Evolutionary conservation across 805 yeast species (phyloP), one percentile per base, ranked within the genome.

Genomic region (Kazachstania viticola): DNA sequence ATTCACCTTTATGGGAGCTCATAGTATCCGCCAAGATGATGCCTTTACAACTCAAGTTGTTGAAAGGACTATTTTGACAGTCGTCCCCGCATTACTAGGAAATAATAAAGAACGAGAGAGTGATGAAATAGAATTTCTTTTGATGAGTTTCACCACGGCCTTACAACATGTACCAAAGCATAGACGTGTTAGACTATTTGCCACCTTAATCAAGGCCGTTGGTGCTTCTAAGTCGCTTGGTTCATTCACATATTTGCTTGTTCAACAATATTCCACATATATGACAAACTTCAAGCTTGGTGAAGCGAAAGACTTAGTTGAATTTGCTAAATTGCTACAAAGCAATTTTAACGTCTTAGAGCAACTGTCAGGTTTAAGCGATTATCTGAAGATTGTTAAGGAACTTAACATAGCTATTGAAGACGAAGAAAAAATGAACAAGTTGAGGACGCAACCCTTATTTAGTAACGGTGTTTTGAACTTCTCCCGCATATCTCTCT

Each of bases 1-100:
- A 31, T 91, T 91, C 64, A 91, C 98, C 1, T 91, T 91, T 48
- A 91, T 91, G 97, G 98, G 98, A 37, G 94, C 97, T 9, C 94
- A 85, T 49, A 87, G 96, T 11, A 73, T 91, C 32, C 78, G 95
- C 48, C 95, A 91, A 59, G 98, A 91, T 55, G 97, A 91, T 56
- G 96, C 84, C 51, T 88, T 82, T 49, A 84, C 96, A 0, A 79
- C 79, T 21, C 81, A 81, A 42, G 96, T 87, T 28, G 84, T 91
- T 40, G 94, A 85, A 48, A 91, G 83, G 52, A 88, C 98, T 2
- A 79, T 91, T 30, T 61, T 79, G 15, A 77, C 80, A 45, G 95
- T 91, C 30, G 76, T 91, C 22, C 97, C 98, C 4, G 95, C 96
- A 0, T 67, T 88, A 38, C 74, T 85, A 2, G 64, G 67, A 27